Evolutionary conservation across 345 rosid species (phyloP), one percentile per base, ranked within the genome.

Genomic region (Angophora floribunda): DNA sequence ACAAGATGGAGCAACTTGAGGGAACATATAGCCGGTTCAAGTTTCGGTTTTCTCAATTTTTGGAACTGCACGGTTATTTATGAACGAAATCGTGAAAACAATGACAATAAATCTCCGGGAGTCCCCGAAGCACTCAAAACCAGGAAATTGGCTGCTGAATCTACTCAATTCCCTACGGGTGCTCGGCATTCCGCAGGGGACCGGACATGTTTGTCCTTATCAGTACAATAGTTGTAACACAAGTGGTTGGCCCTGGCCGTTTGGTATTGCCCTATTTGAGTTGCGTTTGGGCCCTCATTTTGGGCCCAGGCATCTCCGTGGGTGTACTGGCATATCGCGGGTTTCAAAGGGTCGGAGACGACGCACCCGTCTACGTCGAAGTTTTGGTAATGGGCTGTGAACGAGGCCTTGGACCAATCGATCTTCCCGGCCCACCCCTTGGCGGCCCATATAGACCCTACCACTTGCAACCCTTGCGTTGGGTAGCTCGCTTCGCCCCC

Each of bases 391-490:
- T 85, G 87, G 30, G 92, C 93, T 30, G 9, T 89, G 85, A 89
- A 93, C 61, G 93, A 90, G 88, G 51, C 91, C n/a, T 89, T 85
- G 51, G n/a, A 86, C 9, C 89, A 87, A 41, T 89, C 86, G n/a
- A 75, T 22, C 50, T 85, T 55, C 61, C 52, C 49, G 6, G 79
- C 70, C 91, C 90, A 87, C 44, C 10, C 17, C 44, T 63, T 59
- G 1, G 13, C 87, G 7, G 57, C 28, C 89, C 90, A 89, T 24
- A 90, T 16, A 11, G 79, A 86, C 50, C 88, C 92, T 67, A 51
- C 86, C 65, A 90, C 67, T 87, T 87, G 87, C 92, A 93, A 92
- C 16, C 93, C 88, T 87, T 91, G 91, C 55, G 67, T 44, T 45
- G 91, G 85, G 87, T 90, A 93, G 41, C 85, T 52, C 50, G 26